Percentiles rank a stretch among this genome's conserved stretches.
Conservation (phyloP, 495 filamentous ascomycete genomes). For the Amniculicola lignicola region DNA sequence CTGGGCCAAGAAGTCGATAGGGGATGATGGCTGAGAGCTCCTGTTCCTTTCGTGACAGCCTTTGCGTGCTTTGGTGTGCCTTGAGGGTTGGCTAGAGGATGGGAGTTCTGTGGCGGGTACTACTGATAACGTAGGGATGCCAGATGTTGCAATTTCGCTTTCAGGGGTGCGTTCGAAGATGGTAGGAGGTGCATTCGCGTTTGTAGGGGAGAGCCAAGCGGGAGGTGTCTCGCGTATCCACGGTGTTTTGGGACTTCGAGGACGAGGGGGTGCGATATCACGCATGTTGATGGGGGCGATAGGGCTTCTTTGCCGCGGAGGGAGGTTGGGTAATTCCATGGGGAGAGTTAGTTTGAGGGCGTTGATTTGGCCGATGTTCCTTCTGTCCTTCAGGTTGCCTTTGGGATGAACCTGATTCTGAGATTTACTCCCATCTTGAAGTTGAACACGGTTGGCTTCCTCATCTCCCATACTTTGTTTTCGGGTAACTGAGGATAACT, state of each 20-base stretch:
- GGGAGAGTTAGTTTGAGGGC: slow-evolving; percentile 25
- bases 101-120: no score
- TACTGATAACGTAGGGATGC: background rate
- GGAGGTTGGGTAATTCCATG: slow-evolving; percentile 5
- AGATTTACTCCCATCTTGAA: background rate
- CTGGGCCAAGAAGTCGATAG: background rate
- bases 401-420: background rate
- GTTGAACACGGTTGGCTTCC: background rate
- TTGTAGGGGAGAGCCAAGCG: background rate
- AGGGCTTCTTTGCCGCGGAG: slow-evolving; percentile 11
- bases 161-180: no score
- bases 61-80: background rate
- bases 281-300: background rate
- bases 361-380: slow-evolving; percentile 15
- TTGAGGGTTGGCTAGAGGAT: background rate
- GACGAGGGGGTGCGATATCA: slow-evolving; percentile 1
- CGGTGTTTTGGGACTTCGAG: slow-evolving; percentile 26
- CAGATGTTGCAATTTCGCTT: no score
- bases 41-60: background rate
- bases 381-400: slow-evolving; percentile 20
- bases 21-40: background rate
- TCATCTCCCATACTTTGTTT: background rate
- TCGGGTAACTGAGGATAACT: background rate
- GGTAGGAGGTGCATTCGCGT: background rate
- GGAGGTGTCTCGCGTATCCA: slow-evolving; percentile 1